Conservation (phyloP, 805 yeast species). For the Pichia phayaonensis region DNA sequence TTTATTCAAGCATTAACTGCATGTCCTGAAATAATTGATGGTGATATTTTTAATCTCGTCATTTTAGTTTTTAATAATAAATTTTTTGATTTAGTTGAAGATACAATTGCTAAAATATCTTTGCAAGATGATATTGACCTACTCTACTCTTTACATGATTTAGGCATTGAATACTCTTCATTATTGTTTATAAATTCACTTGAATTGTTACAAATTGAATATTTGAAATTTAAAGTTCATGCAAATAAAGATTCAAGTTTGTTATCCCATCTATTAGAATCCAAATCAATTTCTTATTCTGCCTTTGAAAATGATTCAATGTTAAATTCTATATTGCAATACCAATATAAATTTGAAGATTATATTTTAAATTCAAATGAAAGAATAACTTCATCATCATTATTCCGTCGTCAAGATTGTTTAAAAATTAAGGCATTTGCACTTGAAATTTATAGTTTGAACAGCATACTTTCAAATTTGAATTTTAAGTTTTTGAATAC, state of each 20-base stretch:
- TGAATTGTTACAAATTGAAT: constrained; percentile 20
- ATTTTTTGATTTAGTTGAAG: constrained; percentile 21
- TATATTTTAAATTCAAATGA: constrained; percentile 21
- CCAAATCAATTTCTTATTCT: constrained; percentile 8
- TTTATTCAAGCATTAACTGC: constrained; percentile 24
- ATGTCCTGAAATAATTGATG: constrained; percentile 17
- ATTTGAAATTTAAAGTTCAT: constrained; percentile 15
- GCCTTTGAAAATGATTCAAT: constrained; percentile 10
- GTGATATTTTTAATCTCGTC: constrained; percentile 15
- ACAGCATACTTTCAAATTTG: constrained; percentile 39
- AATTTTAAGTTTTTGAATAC: constrained; percentile 36
- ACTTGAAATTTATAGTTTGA: constrained; percentile 55
- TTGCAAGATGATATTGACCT: constrained; percentile 18
- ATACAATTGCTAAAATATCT: constrained; percentile 11
- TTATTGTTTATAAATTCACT: constrained; percentile 22
- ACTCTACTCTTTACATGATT: constrained; percentile 25
- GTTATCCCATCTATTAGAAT: constrained; percentile 13
- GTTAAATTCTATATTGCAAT: constrained; percentile 14
- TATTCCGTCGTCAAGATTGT: constrained; percentile 22
- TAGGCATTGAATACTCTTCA: constrained; percentile 25
- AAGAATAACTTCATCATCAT: constrained; percentile 19
- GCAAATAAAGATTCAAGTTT: constrained; percentile 10
- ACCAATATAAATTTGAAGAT: constrained; percentile 15
- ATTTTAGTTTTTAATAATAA: constrained; percentile 22
- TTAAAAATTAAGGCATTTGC: constrained; percentile 26